Evolutionary conservation across 192 early-diverging fungal genomes (phyloP), one percentile per base, ranked within the genome.

Genomic region (Linnemannia schmuckeri): DNA sequence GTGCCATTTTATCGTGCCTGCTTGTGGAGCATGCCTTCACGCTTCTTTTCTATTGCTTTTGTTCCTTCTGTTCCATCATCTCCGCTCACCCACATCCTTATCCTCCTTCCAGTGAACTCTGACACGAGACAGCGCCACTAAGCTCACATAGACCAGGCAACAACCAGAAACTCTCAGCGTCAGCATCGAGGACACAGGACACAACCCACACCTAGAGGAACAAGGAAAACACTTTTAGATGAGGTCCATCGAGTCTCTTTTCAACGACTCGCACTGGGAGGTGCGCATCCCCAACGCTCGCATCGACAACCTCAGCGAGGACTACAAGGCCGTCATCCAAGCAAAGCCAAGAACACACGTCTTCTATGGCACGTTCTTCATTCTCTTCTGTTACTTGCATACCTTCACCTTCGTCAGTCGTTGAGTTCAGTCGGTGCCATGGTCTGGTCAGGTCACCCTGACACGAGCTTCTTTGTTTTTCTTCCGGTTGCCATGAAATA

Each of bases 231-330:
- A 66, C 61, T 66, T 66, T 33, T 30, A 70, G 57, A 89, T 89
- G 88, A 89, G 76, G 82, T 83, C 88, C 46, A 71, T 57, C 18
- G 88, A 89, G 44, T 77, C 71, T 17, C 76, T 89, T 30, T 87
- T 89, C 74, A 83, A 78, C 61, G 88, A 89, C 69, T 83, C 88
- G 52, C 81, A 79, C 24, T 83, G 82, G 75, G 88, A 89, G 49
- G 87, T 89, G 22, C 81, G 78, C 46, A 87, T 86, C 74, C 85
- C 88, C 4, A 89, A 87, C 61, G 84, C 81, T 15, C 78, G 70
- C 80, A 80, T 87, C 46, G 75, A 82, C 30, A 78, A 72, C 2
- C 76, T 81, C 20, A 71, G 77, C 57, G 88, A 89, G 72, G 82
- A 87, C 47, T 80, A 76, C 54, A 80, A 83, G 52, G 63, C 78